Evolutionary conservation across 257 asterid genomes (phyloP), one percentile per base, ranked within the genome.

Genomic region (Salvia hispanica): DNA sequence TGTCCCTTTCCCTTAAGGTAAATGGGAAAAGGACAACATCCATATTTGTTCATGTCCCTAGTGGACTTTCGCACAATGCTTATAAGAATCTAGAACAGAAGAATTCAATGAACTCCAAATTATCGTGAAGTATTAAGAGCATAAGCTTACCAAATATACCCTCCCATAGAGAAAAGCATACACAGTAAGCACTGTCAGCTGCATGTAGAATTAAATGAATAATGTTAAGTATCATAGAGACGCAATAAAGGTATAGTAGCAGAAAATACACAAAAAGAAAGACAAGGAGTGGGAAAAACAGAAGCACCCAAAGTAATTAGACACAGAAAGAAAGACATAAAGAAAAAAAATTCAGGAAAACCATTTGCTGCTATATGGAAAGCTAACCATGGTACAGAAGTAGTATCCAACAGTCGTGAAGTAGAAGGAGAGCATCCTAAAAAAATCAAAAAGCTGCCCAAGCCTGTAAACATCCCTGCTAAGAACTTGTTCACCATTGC

Each of bases 401-500:
- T 94, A 94, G 82, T 71, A 88, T 77, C 99, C 99, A 21, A 94
- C 99, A 68, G 99, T 94, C 4, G 97, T 88, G 85, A 94, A 94
- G 88, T 84, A 91, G 84, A 94, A 94, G 7, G 99, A 94, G 53
- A 94, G 80, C 99, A 88, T 94, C 81, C 97, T 81, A 80, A 94
- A 88, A 80, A 94, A 94, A 80, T 91, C 99, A 79, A 94, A 86
- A 73, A 85, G 97, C 86, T 94, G 96, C 46, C 99, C 99, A 78
- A 94, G 96, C 80, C 97, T 80, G 82, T 93, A 93, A 53, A 93
- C 82, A 74, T 93, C 99, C 82, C 99, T 85, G 67, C 99, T 93
- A 58, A 93, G 95, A 79, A 93, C 92, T 88, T 93, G 97, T 75
- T 93, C 99, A 57, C 99, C 99, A 75, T 93, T 93, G 53, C 99